Percentiles rank a stretch among this genome's conserved stretches.
phyloP scores from a whole-genome alignment of 768 basidiomycete species.

The Lyophyllum semitale region DNA sequence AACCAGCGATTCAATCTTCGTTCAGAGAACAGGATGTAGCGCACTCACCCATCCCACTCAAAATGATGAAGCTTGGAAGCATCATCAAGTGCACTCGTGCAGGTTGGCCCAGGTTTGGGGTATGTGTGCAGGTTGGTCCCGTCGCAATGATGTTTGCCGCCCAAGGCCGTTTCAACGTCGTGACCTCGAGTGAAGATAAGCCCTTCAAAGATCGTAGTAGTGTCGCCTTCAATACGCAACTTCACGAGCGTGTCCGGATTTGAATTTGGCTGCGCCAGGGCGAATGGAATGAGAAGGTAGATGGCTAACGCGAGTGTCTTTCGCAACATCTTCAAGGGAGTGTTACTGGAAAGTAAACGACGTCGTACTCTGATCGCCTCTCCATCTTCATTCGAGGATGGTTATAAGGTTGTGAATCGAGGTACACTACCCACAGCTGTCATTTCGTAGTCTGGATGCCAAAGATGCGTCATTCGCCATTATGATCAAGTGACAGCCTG shows the following conservation, averaged over 20 bases:
- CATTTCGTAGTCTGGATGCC: background rate
- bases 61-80: slow-evolving; percentile 34
- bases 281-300: background rate
- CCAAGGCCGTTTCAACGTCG: slow-evolving; percentile 36
- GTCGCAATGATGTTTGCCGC: slow-evolving; percentile 44
- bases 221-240: slow-evolving; percentile 40
- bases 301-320: background rate
- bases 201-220: slow-evolving; percentile 41
- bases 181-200: slow-evolving; percentile 40
- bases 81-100: slow-evolving; percentile 45
- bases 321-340: background rate
- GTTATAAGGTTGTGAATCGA: background rate
- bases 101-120: slow-evolving; percentile 38
- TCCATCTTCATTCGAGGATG: background rate
- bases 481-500: no score
- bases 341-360: no score
- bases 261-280: background rate
- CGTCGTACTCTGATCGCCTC: background rate
- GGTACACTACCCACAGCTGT: slow-evolving; percentile 6
- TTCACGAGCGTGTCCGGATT: slow-evolving; percentile 20
- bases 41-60: slow-evolving; percentile 38
- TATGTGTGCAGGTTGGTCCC: slow-evolving; percentile 41
- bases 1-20: no score
- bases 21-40: no score
- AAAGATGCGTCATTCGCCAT: no score